Base-by-base conservation (phyloP, 2,329 filamentous ascomycete genomes). In the Claviceps lovelessii region DNA sequence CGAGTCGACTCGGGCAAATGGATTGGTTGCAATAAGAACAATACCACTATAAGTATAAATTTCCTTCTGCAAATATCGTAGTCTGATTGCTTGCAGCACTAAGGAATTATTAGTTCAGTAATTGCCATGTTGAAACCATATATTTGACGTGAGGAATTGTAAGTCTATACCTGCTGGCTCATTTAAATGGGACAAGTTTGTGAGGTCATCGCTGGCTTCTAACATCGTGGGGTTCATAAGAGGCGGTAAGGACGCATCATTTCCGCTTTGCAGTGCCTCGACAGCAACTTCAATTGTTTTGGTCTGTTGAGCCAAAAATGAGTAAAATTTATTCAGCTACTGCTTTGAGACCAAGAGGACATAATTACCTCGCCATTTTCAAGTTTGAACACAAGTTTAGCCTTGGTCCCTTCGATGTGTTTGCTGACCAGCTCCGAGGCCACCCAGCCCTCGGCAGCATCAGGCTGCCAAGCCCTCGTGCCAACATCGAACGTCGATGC, bases 21-120 rank as follows among this genome's bases (percentile, higher is more conserved):
- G 93, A 73, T 98, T 98, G 59, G 93, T 95, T 59, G 93, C 93
- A 74, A 98, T 98, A 63, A 98, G 79, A 61, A 98, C 93, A 67
- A 98, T 97, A 68, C 93, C 93, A 69, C 89, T 95, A 76, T 98
- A 98, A 66, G 93, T 98, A 77, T 98, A 98, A 65, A 98, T 98
- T 71, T 98, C 93, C 73, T 97, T 97, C 71, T 98, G 93, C 59
- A 88, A 80, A 74, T 98, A 98, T 70, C 93, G 88, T 67, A 98
- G 80, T 68, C 90, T 90, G 71, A 98, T 98, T 55, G 93, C 93
- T 78, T 98, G 93, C 60, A 98, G 76, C 58, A 98, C 94, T 95
- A 70, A 63, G 57, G 23, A 50, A 13, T 33, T 47, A 49, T 54
- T 54, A 54, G 60, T 41, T 31, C 33, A 29, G 11, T 5, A 11